Evolutionary conservation across 2,329 filamentous ascomycete species (phyloP).

Genomic region (Byssothecium circinans): DNA sequence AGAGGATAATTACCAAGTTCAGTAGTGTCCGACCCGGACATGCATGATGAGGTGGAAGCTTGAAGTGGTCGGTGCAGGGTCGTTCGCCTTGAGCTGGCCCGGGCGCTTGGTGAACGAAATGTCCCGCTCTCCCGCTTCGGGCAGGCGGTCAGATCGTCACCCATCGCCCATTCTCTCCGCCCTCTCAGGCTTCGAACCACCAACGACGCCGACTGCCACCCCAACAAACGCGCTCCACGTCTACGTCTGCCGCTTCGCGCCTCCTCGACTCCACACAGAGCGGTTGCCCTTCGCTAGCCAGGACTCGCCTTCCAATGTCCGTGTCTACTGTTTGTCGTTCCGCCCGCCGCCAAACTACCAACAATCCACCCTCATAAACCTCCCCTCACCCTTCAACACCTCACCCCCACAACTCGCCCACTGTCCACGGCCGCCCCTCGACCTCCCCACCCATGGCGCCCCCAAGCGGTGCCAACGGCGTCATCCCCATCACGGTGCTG

Average conservation of each 20-base stretch:
- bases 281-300: background rate
- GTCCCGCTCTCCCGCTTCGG: constrained; percentile 6
- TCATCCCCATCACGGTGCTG: constrained; percentile 40
- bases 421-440: too few relatives aligned
- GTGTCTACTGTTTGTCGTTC: constrained; percentile 12
- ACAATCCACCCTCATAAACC: constrained; percentile 7
- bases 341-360: constrained; percentile 7
- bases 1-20: background rate
- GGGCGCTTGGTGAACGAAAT: constrained; percentile 9
- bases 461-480: constrained; percentile 40
- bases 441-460: constrained; percentile 28
- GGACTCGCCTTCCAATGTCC: constrained; percentile 15
- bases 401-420: background rate
- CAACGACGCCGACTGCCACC: background rate
- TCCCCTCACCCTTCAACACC: background rate
- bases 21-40: constrained; percentile 8
- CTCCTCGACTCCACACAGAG: background rate
- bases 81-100: constrained; percentile 4
- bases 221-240: background rate
- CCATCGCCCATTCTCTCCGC: background rate
- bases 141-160: constrained; percentile 7
- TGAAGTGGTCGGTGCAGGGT: background rate
- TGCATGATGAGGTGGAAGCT: constrained; percentile 19
- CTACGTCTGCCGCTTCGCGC: background rate
- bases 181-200: background rate